These are phyloP conservation scores for Gastrolobium villosum DNA, from an alignment of 306 rosid species.

Conservation along the genomic window DNA sequence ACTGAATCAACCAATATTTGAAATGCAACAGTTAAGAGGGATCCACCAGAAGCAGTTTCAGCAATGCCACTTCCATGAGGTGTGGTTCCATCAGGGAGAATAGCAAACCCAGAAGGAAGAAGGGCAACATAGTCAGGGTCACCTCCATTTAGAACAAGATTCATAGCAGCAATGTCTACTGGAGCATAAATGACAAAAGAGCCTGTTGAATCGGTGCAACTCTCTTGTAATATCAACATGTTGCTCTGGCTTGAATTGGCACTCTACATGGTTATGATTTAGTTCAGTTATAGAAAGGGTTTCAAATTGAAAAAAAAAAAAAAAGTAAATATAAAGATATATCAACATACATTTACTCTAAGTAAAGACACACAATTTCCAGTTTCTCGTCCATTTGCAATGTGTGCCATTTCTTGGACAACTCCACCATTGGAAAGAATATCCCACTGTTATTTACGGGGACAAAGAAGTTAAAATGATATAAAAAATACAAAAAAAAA, in stretches of 20 bases:
- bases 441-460: conserved; percentile 75
- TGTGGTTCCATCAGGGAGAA: conserved; percentile 82
- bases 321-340: not conserved
- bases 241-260: conserved; percentile 97
- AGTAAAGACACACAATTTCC: conserved; percentile 93
- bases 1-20: conserved; percentile 95
- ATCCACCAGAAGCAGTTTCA: conserved; percentile 75
- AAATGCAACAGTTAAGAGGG: conserved; percentile 91
- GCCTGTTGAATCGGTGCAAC: conserved; percentile 82
- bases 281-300: not conserved
- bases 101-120: conserved; percentile 96
- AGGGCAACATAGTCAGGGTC: conserved; percentile 97
- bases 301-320: not conserved
- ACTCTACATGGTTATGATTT: conserved; percentile 61
- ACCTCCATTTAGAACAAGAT: conserved; percentile 89
- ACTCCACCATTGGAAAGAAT: conserved; percentile 94
- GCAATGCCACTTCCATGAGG: conserved; percentile 50
- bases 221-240: conserved; percentile 95
- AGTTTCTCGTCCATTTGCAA: conserved; percentile 89
- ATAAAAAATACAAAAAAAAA: not conserved
- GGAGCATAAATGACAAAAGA: conserved; percentile 94
- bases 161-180: conserved; percentile 90
- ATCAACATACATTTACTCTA: conserved; percentile 74
- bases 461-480: not conserved
- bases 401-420: conserved; percentile 98